Evolutionary conservation across 768 basidiomycete species (phyloP).

Genomic region (Lactifluus pinguis): DNA sequence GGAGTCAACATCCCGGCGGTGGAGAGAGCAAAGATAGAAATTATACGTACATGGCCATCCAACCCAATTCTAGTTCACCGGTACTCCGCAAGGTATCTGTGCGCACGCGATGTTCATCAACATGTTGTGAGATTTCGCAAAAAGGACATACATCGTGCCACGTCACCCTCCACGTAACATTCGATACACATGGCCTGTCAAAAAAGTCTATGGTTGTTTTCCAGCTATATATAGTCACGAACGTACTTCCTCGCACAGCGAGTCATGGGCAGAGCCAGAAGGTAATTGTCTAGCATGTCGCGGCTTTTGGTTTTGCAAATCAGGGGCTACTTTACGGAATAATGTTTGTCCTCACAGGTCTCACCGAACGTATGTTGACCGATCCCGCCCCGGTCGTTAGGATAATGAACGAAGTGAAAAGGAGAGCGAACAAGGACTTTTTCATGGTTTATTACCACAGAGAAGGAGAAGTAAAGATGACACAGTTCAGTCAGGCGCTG

Average conservation of each 20-base stretch:
- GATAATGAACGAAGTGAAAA: background rate
- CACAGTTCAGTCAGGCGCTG: too few species aligned
- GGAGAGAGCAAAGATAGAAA: background rate
- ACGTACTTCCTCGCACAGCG: constrained; percentile 2
- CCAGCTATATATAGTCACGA: background rate
- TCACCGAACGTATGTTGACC: background rate
- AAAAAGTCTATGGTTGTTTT: background rate
- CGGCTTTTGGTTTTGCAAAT: background rate
- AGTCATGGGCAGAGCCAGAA: background rate
- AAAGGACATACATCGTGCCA: constrained; percentile 8
- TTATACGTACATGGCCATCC: constrained; percentile 22
- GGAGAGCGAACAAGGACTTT: background rate
- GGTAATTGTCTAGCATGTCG: background rate
- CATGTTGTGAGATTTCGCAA: background rate
- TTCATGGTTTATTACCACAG: background rate
- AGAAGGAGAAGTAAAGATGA: background rate
- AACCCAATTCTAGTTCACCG: constrained; percentile 15
- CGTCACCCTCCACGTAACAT: constrained; percentile 5
- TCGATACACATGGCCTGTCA: constrained; percentile 14
- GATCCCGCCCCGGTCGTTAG: background rate
- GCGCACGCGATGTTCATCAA: background rate
- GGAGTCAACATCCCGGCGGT: background rate
- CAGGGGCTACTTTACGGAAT: background rate
- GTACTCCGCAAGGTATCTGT: constrained; percentile 20
- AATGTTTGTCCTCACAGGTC: background rate